These are phyloP conservation scores for Fragilaria radians DNA, from an alignment of 108 stramenopile genomes.

Conservation along the genomic window DNA sequence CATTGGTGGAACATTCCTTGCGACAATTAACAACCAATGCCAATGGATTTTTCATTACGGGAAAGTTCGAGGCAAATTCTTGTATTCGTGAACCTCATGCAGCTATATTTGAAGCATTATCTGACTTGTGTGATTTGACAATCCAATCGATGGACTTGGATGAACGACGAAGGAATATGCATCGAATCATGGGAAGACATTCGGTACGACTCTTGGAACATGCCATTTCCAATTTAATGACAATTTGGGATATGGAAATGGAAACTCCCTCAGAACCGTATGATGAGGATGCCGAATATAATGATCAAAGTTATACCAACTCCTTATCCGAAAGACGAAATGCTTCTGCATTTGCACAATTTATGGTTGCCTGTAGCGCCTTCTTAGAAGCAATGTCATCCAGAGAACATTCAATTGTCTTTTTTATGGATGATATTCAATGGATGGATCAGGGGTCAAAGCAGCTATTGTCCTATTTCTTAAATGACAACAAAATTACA, in stretches of 20 bases:
- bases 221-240: background rate
- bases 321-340: background rate
- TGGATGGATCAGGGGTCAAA: conserved; percentile 24
- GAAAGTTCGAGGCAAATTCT: conserved; percentile 7
- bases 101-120: conserved; percentile 6
- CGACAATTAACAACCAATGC: conserved; percentile 4
- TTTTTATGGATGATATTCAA: conserved; percentile 34
- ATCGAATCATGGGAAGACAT: too few relatives aligned
- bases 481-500: conserved; percentile 9
- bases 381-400: conserved; percentile 4
- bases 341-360: background rate
- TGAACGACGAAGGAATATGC: conserved; percentile 4
- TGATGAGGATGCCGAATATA: background rate
- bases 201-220: background rate
- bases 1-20: conserved; percentile 13
- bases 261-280: background rate
- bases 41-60: conserved; percentile 10
- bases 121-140: conserved; percentile 7
- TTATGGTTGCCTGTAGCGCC: background rate
- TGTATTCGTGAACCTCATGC: background rate
- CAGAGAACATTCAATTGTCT: conserved; percentile 13
- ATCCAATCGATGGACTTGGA: conserved; percentile 1
- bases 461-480: conserved; percentile 12
- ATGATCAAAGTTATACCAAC: too few relatives aligned
- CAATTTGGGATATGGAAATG: background rate